Evolutionary conservation across 306 rosid genomes (phyloP).

Genomic region (Alnus rubra): DNA sequence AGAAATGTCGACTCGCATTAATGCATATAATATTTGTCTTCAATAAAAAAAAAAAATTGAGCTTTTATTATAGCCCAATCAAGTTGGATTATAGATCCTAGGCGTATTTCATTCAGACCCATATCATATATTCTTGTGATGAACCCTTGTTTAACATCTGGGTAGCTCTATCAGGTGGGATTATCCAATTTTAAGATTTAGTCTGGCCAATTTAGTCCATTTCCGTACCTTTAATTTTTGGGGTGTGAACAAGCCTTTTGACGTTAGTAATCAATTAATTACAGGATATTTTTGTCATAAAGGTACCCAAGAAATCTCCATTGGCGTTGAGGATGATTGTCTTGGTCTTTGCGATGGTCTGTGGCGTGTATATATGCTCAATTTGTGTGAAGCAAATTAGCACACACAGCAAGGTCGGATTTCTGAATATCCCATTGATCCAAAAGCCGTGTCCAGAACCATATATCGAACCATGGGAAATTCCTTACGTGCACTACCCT

Average conservation of each 20-base stretch:
- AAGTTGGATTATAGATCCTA: background rate
- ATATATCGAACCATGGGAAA: conserved; percentile 64
- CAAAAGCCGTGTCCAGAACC: conserved; percentile 73
- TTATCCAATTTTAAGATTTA: conserved; percentile 23
- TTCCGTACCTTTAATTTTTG: background rate
- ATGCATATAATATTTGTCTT: background rate
- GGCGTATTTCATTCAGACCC: background rate
- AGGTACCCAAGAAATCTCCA: conserved; percentile 76
- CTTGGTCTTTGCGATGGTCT: conserved; percentile 75
- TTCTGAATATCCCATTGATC: conserved; percentile 50
- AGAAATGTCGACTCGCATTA: background rate
- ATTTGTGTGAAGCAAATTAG: conserved; percentile 85
- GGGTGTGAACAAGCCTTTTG: conserved; percentile 12
- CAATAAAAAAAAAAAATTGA: background rate
- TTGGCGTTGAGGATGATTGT: conserved; percentile 76
- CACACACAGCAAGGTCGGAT: conserved; percentile 46
- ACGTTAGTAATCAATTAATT: conserved; percentile 26
- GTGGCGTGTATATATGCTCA: conserved; percentile 89
- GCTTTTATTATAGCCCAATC: conserved; percentile 20
- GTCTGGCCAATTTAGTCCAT: conserved; percentile 23
- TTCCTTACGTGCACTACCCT: conserved; percentile 79
- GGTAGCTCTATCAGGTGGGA: conserved; percentile 27
- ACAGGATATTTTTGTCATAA: conserved; percentile 62
- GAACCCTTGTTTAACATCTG: conserved; percentile 1
- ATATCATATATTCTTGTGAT: conserved; percentile 1